Base-by-base conservation (phyloP, 257 asterid species). In the Forsythia viridissima region DNA sequence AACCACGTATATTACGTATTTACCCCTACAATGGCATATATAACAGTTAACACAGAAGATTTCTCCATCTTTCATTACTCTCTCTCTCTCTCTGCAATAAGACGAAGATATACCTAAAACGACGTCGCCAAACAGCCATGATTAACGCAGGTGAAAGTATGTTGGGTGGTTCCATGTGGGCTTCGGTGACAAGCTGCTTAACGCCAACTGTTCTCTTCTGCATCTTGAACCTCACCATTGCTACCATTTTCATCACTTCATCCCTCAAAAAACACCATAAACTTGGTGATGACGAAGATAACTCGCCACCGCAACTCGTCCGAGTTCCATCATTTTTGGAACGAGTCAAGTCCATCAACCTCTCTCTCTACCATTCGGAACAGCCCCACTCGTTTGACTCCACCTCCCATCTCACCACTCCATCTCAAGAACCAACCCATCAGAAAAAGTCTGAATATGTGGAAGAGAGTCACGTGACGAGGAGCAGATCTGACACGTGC, bases 171-270 rank as follows among this genome's bases (percentile, higher is more conserved):
- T 30, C 34, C 34, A 41, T 41, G 4, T 41, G 5, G 5, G 4
- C 65, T n/a, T 15, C 65, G 65, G 46, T 90, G 8, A 16, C 85
- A 6, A 83, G 79, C 86, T 89, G 87, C 87, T 67, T 86, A 13
- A 88, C 95, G 0, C 96, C 92, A 20, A 76, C 88, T 0, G 44
- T 83, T n/a, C 88, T 89, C 36, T 92, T 92, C 89, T 92, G 94
- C 84, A 5, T 88, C 37, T 63, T 92, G 9, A 92, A 90, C 84
- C 83, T 90, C 9, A 63, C 80, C 79, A 86, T 92, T 52, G 90
- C 76, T 79, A 78, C 89, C 48, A 86, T 92, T 30, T 86, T 84
- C 81, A 16, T 89, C 42, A 66, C 69, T 39, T 88, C 91, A 2
- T 74, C n/a, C 72, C 80, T 84, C 46, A 86, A 84, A 39, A 73